Conservation (phyloP, 2,329 filamentous ascomycete genomes). For the Alternaria novae-zelandiae region DNA sequence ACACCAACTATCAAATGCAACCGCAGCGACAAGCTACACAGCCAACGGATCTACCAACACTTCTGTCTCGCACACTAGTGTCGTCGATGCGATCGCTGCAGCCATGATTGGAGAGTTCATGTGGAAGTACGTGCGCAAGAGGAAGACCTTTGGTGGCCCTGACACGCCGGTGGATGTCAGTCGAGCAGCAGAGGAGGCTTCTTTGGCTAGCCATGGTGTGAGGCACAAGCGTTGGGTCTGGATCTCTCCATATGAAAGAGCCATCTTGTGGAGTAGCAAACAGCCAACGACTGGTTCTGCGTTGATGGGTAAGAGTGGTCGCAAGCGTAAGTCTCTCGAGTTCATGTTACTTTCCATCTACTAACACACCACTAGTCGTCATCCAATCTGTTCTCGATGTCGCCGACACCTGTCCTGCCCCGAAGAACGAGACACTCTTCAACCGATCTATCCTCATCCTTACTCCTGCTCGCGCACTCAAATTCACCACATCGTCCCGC, state of each 20-base stretch:
- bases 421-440: constrained; percentile 76
- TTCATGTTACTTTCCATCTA: neutral
- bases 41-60: constrained; percentile 63
- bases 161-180: constrained; percentile 61
- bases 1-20: constrained; percentile 67
- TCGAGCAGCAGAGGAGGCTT: constrained; percentile 61
- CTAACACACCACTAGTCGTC: constrained; percentile 64
- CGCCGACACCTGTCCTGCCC: constrained; percentile 87
- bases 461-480: constrained; percentile 89
- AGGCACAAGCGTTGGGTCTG: constrained; percentile 98
- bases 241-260: constrained; percentile 94
- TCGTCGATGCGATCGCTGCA: constrained; percentile 95
- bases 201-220: constrained; percentile 72
- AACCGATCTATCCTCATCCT: constrained; percentile 94
- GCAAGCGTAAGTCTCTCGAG: constrained; percentile 75
- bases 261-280: constrained; percentile 98
- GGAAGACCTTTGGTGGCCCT: constrained; percentile 86
- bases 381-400: constrained; percentile 98
- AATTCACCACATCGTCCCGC: constrained; percentile 83
- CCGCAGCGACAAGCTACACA: constrained; percentile 64
- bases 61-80: constrained; percentile 72
- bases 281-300: constrained; percentile 88
- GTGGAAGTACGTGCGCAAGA: constrained; percentile 86
- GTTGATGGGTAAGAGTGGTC: constrained; percentile 89
- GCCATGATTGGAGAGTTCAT: constrained; percentile 99